Base-by-base conservation (phyloP, 2,329 filamentous ascomycete genomes). In the Aspergillus caelatus region DNA sequence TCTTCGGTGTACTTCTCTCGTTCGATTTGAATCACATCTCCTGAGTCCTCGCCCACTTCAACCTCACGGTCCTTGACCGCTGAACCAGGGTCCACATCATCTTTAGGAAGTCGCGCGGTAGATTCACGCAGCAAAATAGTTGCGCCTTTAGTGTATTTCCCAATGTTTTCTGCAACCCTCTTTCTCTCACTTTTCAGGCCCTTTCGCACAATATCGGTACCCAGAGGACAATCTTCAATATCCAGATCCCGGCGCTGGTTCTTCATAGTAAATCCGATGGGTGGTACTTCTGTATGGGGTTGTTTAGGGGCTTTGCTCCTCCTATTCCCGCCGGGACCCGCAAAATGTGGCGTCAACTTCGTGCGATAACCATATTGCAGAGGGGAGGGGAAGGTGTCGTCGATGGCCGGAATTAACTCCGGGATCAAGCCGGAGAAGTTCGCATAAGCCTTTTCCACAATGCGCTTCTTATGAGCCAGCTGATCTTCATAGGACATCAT, bases 151-250 rank as follows among this genome's bases (percentile, higher is more conserved):
- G 86, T 86, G 82, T 94, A 98, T 32, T 87, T 88, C 19, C 82
- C 77, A 61, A 92, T 88, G 66, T 95, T 90, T 28, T 84, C 81
- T 1, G 84, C 84, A 69, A 98, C 92, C 62, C 91, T 87, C 72
- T 86, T 84, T n/a, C 94, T 84, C 81, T 97, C 94, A 9, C 86
- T 84, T 70, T 85, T 88, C 82, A 97, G 88, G 30, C 94, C 95
- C 68, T 86, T 84, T 30, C 92, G 86, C 19, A 99, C 90, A 43
- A 91, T 91, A 34, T 92, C 89, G 2, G 95, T 99, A 57, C 92
- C 95, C 65, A 99, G 96, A 7, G 95, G 95, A 71, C 95, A 99
- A 75, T 98, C 94, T 77, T 99, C 95, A 67, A 99, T 98, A 74
- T 99, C 95, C 66, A 99, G 82, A 3, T 94, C 94, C 65, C 84